phyloP scores from a whole-genome alignment of 257 asterid species.

The Jasminum sambac region DNA sequence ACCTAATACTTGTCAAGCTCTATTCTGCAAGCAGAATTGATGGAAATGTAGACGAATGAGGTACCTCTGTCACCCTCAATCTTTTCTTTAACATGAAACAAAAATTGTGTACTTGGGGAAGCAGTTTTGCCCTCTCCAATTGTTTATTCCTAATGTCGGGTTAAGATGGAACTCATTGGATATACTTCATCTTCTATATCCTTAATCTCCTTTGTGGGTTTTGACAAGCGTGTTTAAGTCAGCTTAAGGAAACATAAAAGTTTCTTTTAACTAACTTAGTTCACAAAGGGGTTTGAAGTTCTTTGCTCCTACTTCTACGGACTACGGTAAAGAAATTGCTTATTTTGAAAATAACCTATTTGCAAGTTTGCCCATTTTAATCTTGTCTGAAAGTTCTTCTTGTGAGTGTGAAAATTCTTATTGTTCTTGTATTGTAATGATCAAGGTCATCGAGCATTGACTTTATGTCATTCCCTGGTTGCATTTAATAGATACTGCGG shows the following conservation, averaged over 20 bases:
- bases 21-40: slow-evolving; percentile 32
- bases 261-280: background rate
- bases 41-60: slow-evolving; percentile 49
- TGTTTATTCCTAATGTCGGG: background rate
- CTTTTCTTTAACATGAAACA: background rate
- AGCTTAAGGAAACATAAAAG: background rate
- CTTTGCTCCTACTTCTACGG: background rate
- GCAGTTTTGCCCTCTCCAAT: background rate
- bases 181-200: background rate
- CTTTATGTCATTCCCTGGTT: too few relatives aligned
- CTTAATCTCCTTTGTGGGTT: background rate
- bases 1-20: slow-evolving; percentile 6
- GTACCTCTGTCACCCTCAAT: slow-evolving; percentile 24
- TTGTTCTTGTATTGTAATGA: background rate
- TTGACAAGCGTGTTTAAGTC: background rate
- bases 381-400: background rate
- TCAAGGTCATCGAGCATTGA: background rate
- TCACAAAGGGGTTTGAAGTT: background rate
- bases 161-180: background rate
- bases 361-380: background rate
- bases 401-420: background rate
- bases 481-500: too few relatives aligned
- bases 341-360: background rate
- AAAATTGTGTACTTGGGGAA: background rate
- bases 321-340: background rate